Percentiles rank a stretch among this genome's conserved stretches.
phyloP scores from a whole-genome alignment of 441 rosid genomes.

The Mallotus japonicus region DNA sequence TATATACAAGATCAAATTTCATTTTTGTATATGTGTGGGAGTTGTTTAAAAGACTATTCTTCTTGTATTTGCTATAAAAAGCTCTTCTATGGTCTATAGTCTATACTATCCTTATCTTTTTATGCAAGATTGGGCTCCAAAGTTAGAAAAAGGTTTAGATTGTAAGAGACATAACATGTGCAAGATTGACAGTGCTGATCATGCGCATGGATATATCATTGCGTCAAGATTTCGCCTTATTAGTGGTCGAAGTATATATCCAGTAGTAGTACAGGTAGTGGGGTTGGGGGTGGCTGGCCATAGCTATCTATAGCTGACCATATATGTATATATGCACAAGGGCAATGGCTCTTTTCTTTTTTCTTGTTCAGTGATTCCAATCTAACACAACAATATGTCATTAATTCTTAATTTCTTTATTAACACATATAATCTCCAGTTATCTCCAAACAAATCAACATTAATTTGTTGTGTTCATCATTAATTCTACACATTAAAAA shows the following conservation, averaged over 20 bases:
- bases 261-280: neutral
- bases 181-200: conserved; percentile 25
- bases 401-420: no score
- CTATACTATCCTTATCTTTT: neutral
- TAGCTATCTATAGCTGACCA: conserved; percentile 1
- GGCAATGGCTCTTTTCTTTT: neutral
- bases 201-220: conserved; percentile 22
- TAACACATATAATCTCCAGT: neutral
- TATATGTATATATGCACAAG: no score
- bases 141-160: conserved; percentile 10
- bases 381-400: no score
- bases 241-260: conserved; percentile 2
- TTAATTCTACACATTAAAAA: conserved; percentile 10
- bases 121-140: neutral
- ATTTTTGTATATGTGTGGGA: neutral
- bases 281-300: neutral
- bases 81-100: conserved; percentile 8
- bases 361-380: neutral
- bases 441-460: conserved; percentile 21
- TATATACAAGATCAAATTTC: conserved; percentile 8
- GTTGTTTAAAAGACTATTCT: neutral
- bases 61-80: conserved; percentile 16
- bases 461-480: no score
- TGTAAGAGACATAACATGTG: conserved; percentile 47
- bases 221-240: conserved; percentile 15